phyloP scores from a whole-genome alignment of 352 stramenopile species.

The Globisporangium orthogonon region DNA sequence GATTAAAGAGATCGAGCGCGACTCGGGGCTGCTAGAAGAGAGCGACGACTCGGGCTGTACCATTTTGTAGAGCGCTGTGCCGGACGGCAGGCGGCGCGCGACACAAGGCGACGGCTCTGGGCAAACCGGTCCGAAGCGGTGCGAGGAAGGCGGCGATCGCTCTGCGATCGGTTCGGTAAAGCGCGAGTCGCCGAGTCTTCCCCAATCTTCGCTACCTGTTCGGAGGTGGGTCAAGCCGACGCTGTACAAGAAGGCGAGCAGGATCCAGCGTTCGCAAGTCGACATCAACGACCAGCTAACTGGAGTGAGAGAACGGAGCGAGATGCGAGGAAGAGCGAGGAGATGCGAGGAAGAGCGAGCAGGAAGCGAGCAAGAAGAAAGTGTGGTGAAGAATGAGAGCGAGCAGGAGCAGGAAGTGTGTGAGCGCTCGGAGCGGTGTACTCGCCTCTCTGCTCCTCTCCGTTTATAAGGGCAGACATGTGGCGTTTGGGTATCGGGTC shows the following conservation, averaged over 20 bases:
- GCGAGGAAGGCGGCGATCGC: neutral
- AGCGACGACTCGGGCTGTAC: constrained; percentile 64
- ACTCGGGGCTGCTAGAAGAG: constrained; percentile 82
- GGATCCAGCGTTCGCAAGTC: constrained; percentile 4
- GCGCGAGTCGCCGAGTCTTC: neutral
- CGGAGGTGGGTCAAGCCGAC: neutral
- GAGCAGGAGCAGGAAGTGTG: no score
- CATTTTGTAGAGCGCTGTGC: constrained; percentile 49
- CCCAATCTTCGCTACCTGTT: neutral
- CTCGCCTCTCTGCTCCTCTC: no score
- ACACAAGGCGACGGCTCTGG: neutral
- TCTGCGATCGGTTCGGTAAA: neutral
- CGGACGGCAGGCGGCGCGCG: neutral
- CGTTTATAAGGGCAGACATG: no score
- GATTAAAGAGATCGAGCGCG: constrained; percentile 87
- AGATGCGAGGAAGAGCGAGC: neutral
- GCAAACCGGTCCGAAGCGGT: neutral
- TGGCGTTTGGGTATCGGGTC: no score
- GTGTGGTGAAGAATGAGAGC: no score
- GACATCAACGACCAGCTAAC: constrained; percentile 1
- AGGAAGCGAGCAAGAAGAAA: neutral
- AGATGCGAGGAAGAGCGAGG: neutral
- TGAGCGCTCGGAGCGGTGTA: no score
- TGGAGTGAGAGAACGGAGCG: neutral
- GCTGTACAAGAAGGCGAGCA: neutral